These are phyloP conservation scores for Kickxella alabastrina DNA, from an alignment of 192 early-diverging fungal species.

Conservation along the genomic window DNA sequence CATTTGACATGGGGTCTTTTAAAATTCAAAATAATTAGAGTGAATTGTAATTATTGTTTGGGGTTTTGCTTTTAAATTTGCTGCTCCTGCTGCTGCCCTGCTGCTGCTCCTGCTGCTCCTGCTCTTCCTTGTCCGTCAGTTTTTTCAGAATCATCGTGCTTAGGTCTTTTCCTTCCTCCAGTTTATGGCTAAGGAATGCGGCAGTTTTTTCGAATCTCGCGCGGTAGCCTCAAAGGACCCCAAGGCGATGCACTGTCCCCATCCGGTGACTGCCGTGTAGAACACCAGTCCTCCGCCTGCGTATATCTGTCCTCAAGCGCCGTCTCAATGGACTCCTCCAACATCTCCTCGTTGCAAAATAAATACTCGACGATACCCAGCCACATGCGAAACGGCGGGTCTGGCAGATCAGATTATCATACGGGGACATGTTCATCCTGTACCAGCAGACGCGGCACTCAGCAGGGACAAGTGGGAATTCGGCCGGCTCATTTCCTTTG, in stretches of 20 bases:
- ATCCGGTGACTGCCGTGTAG: conserved; percentile 83
- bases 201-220: conserved; percentile 79
- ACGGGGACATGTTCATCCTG: conserved; percentile 77
- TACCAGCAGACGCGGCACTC: conserved; percentile 94
- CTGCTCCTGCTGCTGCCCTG: too few relatives aligned
- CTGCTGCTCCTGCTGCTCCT: too few relatives aligned
- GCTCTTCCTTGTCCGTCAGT: conserved; percentile 36
- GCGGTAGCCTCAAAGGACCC: conserved; percentile 82
- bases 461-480: conserved; percentile 95
- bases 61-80: too few relatives aligned
- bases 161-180: conserved; percentile 56
- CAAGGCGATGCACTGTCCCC: conserved; percentile 87
- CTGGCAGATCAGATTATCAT: conserved; percentile 92
- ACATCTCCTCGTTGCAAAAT: conserved; percentile 73
- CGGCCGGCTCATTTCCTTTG: conserved; percentile 60
- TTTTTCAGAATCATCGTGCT: conserved; percentile 55
- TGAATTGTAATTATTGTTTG: too few relatives aligned
- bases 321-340: conserved; percentile 84
- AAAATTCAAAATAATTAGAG: conserved; percentile 30
- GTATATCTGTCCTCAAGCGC: conserved; percentile 73
- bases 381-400: conserved; percentile 94
- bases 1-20: conserved; percentile 29
- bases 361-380: conserved; percentile 93
- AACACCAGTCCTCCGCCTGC: conserved; percentile 82
- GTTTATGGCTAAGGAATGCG: conserved; percentile 71